Conservation (phyloP, 306 rosid species). For the Lathyrus oleraceus region DNA sequence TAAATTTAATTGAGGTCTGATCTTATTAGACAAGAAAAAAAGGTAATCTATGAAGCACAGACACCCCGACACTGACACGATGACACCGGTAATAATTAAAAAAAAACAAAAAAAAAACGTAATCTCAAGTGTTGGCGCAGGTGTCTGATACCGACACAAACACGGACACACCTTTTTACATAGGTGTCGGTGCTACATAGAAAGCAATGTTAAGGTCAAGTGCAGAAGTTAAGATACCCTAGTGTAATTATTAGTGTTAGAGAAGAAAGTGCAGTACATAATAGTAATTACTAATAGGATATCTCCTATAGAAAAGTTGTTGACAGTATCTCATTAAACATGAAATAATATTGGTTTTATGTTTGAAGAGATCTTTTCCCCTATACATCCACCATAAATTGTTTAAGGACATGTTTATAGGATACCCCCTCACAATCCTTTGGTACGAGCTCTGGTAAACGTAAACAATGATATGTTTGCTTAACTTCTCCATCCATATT, state of each 20-base stretch:
- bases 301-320: neutral
- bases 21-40: neutral
- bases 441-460: neutral
- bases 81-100: too few species aligned
- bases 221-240: neutral
- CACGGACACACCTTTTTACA: too few species aligned
- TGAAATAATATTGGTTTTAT: neutral
- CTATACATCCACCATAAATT: too few species aligned
- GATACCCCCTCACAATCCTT: too few species aligned
- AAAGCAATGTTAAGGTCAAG: neutral
- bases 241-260: neutral
- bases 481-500: slow-evolving; percentile 13
- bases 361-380: too few species aligned
- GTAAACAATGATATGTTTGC: neutral
- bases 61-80: too few species aligned
- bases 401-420: too few species aligned
- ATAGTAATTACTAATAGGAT: neutral
- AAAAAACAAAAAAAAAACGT: too few species aligned
- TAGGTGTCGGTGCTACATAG: too few species aligned
- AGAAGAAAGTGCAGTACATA: slow-evolving; percentile 18
- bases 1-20: neutral
- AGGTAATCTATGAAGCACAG: too few species aligned
- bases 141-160: too few species aligned
- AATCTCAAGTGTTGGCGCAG: too few species aligned
- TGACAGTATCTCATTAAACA: neutral